Evolutionary conservation across 2,329 filamentous ascomycete species (phyloP).

Genomic region (Exserohilum rostratum): DNA sequence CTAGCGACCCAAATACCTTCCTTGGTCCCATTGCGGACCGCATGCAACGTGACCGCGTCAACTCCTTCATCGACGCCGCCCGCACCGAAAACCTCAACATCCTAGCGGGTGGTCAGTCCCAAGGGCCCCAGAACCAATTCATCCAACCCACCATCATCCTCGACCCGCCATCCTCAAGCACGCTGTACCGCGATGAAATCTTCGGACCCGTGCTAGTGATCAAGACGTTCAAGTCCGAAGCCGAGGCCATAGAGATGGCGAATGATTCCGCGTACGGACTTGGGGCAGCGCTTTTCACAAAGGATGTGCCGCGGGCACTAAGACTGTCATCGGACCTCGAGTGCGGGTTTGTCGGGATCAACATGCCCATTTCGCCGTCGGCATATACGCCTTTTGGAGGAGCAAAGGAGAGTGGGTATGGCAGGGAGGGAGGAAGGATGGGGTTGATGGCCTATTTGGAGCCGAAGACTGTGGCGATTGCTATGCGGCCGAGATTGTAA

Average conservation of each 20-base stretch:
- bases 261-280: constrained; percentile 42
- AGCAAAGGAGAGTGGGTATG: constrained; percentile 7
- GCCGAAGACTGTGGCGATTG: constrained; percentile 1
- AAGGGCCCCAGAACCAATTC: background rate
- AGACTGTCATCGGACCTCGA: constrained; percentile 25
- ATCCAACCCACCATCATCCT: constrained; percentile 6
- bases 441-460: constrained; percentile 6
- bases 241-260: constrained; percentile 39
- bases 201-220: constrained; percentile 42
- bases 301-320: constrained; percentile 18
- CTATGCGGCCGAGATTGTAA: background rate
- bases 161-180: background rate
- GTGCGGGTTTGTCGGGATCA: constrained; percentile 28
- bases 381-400: constrained; percentile 4
- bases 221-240: constrained; percentile 41
- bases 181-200: constrained; percentile 29
- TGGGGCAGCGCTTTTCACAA: constrained; percentile 17
- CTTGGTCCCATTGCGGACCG: constrained; percentile 2
- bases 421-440: background rate
- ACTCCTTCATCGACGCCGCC: constrained; percentile 1
- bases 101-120: constrained; percentile 14
- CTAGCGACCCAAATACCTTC: background rate
- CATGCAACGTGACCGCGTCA: background rate
- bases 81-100: constrained; percentile 18
- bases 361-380: constrained; percentile 1